A percentile compares a stretch with the other conserved stretches of the same genome.
Conservation (phyloP, 257 asterid species). For the Fraxinus cuspidata region DNA sequence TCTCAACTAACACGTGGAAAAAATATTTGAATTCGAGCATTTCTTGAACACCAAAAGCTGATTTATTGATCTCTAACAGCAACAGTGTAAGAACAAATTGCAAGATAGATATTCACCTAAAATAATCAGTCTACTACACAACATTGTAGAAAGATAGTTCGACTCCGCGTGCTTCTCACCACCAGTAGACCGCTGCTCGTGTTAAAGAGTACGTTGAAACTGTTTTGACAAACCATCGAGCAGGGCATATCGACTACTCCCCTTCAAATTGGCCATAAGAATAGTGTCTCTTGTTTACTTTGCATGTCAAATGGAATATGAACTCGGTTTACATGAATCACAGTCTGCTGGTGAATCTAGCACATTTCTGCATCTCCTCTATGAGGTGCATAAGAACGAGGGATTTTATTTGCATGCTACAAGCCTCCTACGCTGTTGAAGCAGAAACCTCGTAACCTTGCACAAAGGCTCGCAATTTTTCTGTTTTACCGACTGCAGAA, state of each 20-base stretch:
- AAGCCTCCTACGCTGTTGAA: conserved; percentile 19
- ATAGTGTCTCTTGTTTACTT: background rate
- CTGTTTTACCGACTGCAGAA: conserved; percentile 62
- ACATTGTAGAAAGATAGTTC: too few relatives aligned
- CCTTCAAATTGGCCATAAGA: background rate
- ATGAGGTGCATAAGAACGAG: background rate
- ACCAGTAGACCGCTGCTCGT: background rate
- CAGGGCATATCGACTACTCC: background rate
- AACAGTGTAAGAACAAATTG: too few relatives aligned
- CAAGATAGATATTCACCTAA: background rate
- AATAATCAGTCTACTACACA: background rate
- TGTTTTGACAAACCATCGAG: background rate
- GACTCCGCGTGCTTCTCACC: background rate
- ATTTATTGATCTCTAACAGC: background rate
- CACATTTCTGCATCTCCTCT: background rate
- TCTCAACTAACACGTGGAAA: too few relatives aligned
- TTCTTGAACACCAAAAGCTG: background rate
- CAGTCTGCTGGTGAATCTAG: background rate
- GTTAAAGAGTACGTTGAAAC: background rate
- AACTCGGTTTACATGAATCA: too few relatives aligned
- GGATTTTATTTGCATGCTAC: background rate
- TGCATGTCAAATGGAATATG: too few relatives aligned
- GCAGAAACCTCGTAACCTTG: conserved; percentile 51
- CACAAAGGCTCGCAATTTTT: conserved; percentile 54
- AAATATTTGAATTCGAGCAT: background rate